phyloP scores from a whole-genome alignment of 768 basidiomycete species.

The Mycena metata region DNA sequence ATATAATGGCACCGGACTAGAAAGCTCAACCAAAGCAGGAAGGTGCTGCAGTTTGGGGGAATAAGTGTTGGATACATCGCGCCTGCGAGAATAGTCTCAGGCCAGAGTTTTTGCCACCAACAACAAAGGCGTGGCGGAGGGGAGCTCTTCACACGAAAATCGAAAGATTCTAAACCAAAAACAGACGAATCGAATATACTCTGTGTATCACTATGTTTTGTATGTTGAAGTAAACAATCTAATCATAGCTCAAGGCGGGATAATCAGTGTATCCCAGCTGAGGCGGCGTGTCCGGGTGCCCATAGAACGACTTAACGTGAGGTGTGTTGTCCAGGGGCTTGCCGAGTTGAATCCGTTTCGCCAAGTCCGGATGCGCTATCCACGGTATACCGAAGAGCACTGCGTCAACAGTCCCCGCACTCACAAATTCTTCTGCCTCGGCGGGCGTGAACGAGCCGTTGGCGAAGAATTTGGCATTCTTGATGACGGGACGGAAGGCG shows the following conservation, averaged over 20 bases:
- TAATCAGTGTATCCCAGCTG: conserved; percentile 15
- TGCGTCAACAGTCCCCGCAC: conserved; percentile 52
- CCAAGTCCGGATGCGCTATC: conserved; percentile 58
- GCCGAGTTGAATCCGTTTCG: conserved; percentile 50
- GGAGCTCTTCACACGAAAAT: too few relatives aligned
- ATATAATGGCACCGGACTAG: too few relatives aligned
- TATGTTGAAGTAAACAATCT: background rate
- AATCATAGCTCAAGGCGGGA: conserved; percentile 1
- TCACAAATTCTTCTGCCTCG: conserved; percentile 53
- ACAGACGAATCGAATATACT: too few relatives aligned
- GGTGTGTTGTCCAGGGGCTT: conserved; percentile 52
- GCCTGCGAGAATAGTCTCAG: too few relatives aligned
- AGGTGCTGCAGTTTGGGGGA: too few relatives aligned
- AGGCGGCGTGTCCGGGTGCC: background rate
- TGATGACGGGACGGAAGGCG: conserved; percentile 49
- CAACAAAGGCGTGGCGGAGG: too few relatives aligned
- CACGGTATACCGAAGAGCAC: conserved; percentile 53
- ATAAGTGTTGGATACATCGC: too few relatives aligned
- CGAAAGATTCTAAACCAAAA: too few relatives aligned
- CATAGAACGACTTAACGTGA: background rate
- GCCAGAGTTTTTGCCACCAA: too few relatives aligned
- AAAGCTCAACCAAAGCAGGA: too few relatives aligned
- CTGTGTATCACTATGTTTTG: too few relatives aligned
- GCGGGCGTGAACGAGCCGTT: conserved; percentile 54
- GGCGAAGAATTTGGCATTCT: conserved; percentile 49